phyloP scores from a whole-genome alignment of 306 rosid species.

The Prunus armeniaca region DNA sequence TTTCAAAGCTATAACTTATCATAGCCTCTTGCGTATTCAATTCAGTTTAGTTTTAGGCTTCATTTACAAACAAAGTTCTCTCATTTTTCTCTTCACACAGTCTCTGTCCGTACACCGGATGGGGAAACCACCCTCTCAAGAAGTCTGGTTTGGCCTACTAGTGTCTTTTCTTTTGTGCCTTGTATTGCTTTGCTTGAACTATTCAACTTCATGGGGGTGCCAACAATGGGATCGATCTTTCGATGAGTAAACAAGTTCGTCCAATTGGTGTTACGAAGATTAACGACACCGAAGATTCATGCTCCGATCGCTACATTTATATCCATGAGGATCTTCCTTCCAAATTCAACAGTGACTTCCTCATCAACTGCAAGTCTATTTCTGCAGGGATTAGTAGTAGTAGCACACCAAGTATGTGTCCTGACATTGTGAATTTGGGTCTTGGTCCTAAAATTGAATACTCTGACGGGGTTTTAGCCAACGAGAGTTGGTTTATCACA shows the following conservation, averaged over 20 bases:
- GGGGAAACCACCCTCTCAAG: background rate
- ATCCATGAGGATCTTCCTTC: constrained; percentile 54
- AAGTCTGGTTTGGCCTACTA: background rate
- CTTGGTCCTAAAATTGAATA: constrained; percentile 50
- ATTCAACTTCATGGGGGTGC: background rate
- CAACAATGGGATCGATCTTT: constrained; percentile 19
- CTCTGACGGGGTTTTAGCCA: constrained; percentile 35
- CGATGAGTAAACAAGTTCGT: background rate
- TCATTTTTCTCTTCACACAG: too few species aligned
- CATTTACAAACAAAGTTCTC: too few species aligned
- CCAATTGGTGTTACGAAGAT: background rate
- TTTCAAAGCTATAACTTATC: too few species aligned
- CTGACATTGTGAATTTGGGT: constrained; percentile 57
- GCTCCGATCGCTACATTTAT: constrained; percentile 59
- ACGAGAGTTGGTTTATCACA: constrained; percentile 57
- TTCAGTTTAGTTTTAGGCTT: too few species aligned
- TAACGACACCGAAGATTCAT: constrained; percentile 30
- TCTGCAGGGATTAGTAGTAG: constrained; percentile 45
- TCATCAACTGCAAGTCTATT: constrained; percentile 50
- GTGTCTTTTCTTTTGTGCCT: background rate
- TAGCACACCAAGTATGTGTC: constrained; percentile 52
- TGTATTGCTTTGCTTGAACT: background rate
- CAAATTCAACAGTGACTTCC: constrained; percentile 54
- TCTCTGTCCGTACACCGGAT: too few species aligned
- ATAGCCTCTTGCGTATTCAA: too few species aligned